phyloP scores from a whole-genome alignment of 2,329 filamentous ascomycete genomes.

The Stachybotrys echinatus region DNA sequence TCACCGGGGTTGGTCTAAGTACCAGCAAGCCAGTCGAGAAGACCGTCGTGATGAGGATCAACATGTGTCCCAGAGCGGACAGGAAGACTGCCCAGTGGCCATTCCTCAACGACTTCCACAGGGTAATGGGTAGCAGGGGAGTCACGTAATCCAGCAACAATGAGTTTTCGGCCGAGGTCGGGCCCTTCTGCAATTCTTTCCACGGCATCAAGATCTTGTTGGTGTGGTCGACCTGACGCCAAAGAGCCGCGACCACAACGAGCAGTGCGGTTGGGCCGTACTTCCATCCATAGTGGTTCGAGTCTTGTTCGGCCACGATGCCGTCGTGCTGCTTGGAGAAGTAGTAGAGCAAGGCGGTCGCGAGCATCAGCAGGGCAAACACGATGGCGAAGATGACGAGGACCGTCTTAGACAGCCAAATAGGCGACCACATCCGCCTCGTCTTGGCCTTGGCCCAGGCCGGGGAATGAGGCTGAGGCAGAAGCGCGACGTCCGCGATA shows the following conservation, averaged over 20 bases:
- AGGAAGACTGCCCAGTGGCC: neutral
- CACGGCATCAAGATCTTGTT: neutral
- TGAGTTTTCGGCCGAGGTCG: neutral
- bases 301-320: slow-evolving; percentile 11
- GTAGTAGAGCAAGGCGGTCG: slow-evolving; percentile 12
- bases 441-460: neutral
- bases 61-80: neutral
- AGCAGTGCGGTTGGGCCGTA: neutral
- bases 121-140: neutral
- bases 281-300: slow-evolving; percentile 1
- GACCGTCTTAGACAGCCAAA: slow-evolving; percentile 11
- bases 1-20: neutral
- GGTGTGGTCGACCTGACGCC: neutral
- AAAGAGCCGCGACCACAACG: neutral
- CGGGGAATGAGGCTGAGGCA: neutral
- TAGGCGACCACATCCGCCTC: slow-evolving; percentile 13
- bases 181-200: neutral
- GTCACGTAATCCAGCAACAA: neutral
- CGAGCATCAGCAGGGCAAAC: slow-evolving; percentile 13
- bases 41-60: neutral
- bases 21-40: neutral
- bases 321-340: slow-evolving; percentile 13
- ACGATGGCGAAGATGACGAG: slow-evolving; percentile 11
- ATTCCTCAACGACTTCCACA: neutral
- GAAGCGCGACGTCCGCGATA: neutral